These are phyloP conservation scores for Phytomonas sp. DNA, from an alignment of 208 protist species.

Conservation along the genomic window DNA sequence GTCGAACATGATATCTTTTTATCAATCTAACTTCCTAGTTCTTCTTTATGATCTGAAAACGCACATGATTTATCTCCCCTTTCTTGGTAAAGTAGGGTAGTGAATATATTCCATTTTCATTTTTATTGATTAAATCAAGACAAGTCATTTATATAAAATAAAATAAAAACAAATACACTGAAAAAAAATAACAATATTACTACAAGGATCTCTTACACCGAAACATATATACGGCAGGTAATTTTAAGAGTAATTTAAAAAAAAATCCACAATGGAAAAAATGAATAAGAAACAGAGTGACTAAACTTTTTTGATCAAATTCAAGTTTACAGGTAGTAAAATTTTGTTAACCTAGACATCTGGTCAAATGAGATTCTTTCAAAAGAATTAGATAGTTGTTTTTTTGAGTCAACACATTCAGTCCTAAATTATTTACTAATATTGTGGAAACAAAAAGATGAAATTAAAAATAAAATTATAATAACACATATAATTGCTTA, in stretches of 20 bases:
- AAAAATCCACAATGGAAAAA: not conserved
- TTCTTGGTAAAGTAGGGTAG: not conserved
- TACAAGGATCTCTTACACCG: not conserved
- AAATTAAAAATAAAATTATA: not conserved
- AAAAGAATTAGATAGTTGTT: not conserved
- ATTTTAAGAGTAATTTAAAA: not conserved
- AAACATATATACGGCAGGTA: not conserved
- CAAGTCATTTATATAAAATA: not conserved
- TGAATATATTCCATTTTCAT: not conserved
- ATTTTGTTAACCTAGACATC: not conserved
- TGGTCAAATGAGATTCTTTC: not conserved
- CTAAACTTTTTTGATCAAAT: not conserved
- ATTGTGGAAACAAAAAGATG: not conserved
- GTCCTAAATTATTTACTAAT: not conserved
- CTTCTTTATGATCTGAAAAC: not conserved
- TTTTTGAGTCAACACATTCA: not conserved
- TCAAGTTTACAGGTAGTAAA: not conserved
- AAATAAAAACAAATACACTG: not conserved
- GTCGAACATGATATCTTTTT: not conserved
- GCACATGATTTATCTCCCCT: not conserved
- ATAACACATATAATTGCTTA: not conserved
- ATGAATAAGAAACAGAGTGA: not conserved
- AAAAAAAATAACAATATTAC: not conserved
- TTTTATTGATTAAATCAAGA: not conserved
- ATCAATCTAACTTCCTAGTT: not conserved